Base-by-base conservation (phyloP, 768 basidiomycete genomes). In the Gymnopilus dilepis region DNA sequence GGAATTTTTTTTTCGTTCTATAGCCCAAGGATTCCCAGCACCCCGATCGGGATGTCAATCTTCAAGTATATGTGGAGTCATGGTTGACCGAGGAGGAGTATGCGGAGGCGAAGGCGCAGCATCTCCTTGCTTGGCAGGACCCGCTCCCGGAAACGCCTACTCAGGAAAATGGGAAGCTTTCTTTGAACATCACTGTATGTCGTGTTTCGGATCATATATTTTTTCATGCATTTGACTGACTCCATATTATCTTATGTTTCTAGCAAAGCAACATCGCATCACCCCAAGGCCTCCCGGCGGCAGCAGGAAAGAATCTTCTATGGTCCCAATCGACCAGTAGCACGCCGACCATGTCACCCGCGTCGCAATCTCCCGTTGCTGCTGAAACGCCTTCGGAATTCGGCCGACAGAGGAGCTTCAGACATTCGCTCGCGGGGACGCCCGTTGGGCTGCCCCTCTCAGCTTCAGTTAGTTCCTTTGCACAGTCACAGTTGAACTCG, bases 61-160 rank as follows among this genome's bases (percentile, higher is more conserved):
- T 92, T 24, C 86, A 90, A 63, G 86, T 92, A 30, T 89, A 83
- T 66, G 83, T 93, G n/a, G 91, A 92, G 71, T 81, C 79, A 19
- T 94, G 92, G 92, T 79, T 92, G 56, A 86, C 86, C 11, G 91
- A 92, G 58, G 89, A 86, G 59, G 87, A 91, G 65, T 89, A 90
- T 71, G 77, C 80, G 52, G 80, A 80, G 50, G 87, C 89, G 1
- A 91, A 91, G 65, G 79, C 81, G 17, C 78, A 80, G 40, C 82
- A 81, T 58, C 78, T 85, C 37, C 72, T 92, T 17, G 87, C 85
- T 17, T 91, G 89, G 89, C 90, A 91, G 69, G 89, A 91, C 62
- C 74, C 80, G 15, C 78, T 79, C 22, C 79, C 34, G 8, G 19
- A 28, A 26, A 43, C 77, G 59, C 71, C 76, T 11, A 74, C 78